Base-by-base conservation (phyloP, 2,329 filamentous ascomycete genomes). In the Ophiosphaerella korrae region DNA sequence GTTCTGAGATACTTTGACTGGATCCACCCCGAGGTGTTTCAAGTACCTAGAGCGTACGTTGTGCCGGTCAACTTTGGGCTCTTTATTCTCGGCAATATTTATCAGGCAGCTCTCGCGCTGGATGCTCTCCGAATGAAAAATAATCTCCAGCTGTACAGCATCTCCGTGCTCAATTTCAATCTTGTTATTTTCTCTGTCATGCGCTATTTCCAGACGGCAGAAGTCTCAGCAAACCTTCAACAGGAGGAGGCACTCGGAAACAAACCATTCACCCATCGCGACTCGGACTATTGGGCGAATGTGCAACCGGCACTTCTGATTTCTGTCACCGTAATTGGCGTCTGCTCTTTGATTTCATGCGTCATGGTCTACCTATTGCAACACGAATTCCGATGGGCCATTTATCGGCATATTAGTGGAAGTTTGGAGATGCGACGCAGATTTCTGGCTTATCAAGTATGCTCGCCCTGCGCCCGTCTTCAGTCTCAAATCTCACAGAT, bases 41-140 rank as follows among this genome's bases (percentile, higher is more conserved):
- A 66, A 37, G 58, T 62, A 1, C 60, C 58, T 2, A n/a, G 33
- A 1, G 42, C 58, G 3, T 64, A 59, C 32, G 52, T 61, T 13
- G 52, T 53, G 8, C 57, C 62, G 5, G 16, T 66, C 12, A 54
- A 52, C 1, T 47, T 64, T 5, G 51, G 45, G 7, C 34, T 62
- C 12, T 61, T 56, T 14, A 50, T 50, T 2, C 33, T 67, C 5
- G 64, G 64, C 16, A 53, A 49, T 29, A 13, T 67, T 5, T 67
- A 58, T 47, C 60, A 67, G 42, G 35, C 53, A 5, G 12, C 50
- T 9, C 51, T 68, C 6, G 52, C 63, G n/a, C 54, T 66, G 7
- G 64, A 68, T 34, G 61, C 64, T 7, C 49, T 62, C 13, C 55
- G 57, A 9, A 55, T 57, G 36, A 64, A 64, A 33, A 67, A 67